phyloP scores from a whole-genome alignment of 768 basidiomycete genomes.

The Phlebiopsis gigantea region DNA sequence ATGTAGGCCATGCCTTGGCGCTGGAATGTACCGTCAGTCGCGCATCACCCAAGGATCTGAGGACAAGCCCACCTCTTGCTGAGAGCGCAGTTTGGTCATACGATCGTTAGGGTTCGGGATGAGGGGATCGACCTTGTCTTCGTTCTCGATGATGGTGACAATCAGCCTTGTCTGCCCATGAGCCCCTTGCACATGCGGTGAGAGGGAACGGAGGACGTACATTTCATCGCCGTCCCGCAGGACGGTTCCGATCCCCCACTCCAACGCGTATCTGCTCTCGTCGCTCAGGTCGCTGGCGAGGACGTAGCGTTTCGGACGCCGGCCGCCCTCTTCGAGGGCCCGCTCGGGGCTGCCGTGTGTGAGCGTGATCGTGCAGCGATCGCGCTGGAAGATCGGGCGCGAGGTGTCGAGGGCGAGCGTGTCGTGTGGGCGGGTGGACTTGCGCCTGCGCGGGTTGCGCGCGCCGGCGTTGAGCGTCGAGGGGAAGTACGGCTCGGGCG shows the following conservation, averaged over 20 bases:
- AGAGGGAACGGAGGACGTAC: conserved; percentile 28
- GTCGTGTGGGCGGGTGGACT: conserved; percentile 58
- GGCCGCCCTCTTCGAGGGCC: conserved; percentile 44
- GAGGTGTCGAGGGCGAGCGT: conserved; percentile 61
- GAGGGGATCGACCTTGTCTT: conserved; percentile 74
- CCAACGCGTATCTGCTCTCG: conserved; percentile 90
- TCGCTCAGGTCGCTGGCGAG: conserved; percentile 94
- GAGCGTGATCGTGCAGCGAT: conserved; percentile 86
- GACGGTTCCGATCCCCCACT: conserved; percentile 98
- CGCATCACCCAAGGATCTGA: background rate
- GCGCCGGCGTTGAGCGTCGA: conserved; percentile 52
- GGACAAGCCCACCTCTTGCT: conserved; percentile 71
- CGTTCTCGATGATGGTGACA: conserved; percentile 90
- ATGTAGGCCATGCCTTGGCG: conserved; percentile 87
- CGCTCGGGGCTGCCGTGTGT: conserved; percentile 76
- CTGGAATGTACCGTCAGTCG: conserved; percentile 31
- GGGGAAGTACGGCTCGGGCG: conserved; percentile 79
- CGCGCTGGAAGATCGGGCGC: conserved; percentile 82
- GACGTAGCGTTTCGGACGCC: conserved; percentile 65
- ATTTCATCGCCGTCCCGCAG: conserved; percentile 91
- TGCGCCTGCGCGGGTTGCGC: conserved; percentile 44
- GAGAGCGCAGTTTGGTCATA: conserved; percentile 72
- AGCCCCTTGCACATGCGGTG: background rate
- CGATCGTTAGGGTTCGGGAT: conserved; percentile 72
- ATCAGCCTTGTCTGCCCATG: conserved; percentile 46